A percentile compares a stretch with the other conserved stretches of the same genome.
phyloP scores from a whole-genome alignment of 2,329 filamentous ascomycete species.

The Monilinia polystroma region DNA sequence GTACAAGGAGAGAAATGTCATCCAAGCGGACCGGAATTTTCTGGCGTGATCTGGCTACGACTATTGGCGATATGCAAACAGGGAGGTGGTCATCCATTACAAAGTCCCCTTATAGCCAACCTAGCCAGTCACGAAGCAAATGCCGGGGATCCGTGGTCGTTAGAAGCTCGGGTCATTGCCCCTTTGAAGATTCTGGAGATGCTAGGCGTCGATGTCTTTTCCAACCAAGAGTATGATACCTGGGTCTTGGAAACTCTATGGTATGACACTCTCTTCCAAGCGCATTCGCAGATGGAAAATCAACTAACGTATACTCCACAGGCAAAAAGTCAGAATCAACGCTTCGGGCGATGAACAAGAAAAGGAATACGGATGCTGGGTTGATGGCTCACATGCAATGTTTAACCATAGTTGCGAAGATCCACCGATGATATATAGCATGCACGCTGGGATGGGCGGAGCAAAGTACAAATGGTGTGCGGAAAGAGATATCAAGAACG shows the following conservation, averaged over 20 bases:
- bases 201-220: slow-evolving; percentile 1
- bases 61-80: slow-evolving; percentile 2
- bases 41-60: neutral
- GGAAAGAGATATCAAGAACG: neutral
- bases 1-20: too few species aligned
- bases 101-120: neutral
- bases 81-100: neutral
- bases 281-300: neutral
- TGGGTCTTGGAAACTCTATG: slow-evolving; percentile 9
- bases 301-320: neutral
- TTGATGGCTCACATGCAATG: neutral
- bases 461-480: neutral
- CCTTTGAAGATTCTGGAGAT: neutral
- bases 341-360: neutral
- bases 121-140: neutral
- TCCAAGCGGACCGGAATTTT: neutral
- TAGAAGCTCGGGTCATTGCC: neutral
- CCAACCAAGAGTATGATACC: neutral
- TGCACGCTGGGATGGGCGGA: neutral
- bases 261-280: neutral
- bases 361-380: neutral
- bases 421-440: neutral
- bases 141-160: neutral
- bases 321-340: neutral
- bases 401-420: neutral